Percentiles rank a stretch among this genome's conserved stretches.
Conservation (phyloP, 441 rosid genomes). For the Adansonia grandidieri region DNA sequence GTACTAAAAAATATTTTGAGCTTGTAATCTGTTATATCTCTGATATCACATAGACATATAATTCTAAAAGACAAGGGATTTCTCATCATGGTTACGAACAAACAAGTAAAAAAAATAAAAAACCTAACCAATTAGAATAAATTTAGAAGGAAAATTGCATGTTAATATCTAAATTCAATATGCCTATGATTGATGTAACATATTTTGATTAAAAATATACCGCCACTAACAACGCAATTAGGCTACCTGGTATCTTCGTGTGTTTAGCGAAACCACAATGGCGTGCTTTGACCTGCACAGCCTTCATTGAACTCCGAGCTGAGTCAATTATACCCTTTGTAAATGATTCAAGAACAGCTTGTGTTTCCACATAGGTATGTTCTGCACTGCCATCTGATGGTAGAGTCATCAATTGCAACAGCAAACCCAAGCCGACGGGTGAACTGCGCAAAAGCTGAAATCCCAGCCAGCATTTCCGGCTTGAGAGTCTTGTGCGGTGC, state of each 20-base stretch:
- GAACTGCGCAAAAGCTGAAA: conserved; percentile 60
- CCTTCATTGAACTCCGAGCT: conserved; percentile 74
- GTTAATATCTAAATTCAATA: background rate
- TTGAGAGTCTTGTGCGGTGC: conserved; percentile 42
- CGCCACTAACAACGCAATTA: conserved; percentile 7
- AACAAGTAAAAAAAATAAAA: background rate
- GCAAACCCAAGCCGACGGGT: conserved; percentile 65
- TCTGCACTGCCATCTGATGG: conserved; percentile 35
- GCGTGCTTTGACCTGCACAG: conserved; percentile 84
- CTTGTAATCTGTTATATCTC: background rate
- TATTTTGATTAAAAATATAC: background rate
- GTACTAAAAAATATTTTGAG: conserved; percentile 19
- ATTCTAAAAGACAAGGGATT: background rate
- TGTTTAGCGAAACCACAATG: conserved; percentile 80
- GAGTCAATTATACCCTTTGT: conserved; percentile 80
- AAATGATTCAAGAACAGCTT: conserved; percentile 58
- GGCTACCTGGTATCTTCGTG: conserved; percentile 78
- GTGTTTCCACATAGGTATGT: conserved; percentile 37
- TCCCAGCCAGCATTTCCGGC: conserved; percentile 38
- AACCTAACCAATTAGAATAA: background rate
- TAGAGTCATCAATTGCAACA: conserved; percentile 40
- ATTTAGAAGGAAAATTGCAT: background rate
- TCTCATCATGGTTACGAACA: background rate
- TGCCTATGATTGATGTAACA: background rate
- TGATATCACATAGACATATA: background rate